Percentiles rank a stretch among this genome's conserved stretches.
phyloP scores from a whole-genome alignment of 176 grass and related monocot species.

The Zea luxurians region DNA sequence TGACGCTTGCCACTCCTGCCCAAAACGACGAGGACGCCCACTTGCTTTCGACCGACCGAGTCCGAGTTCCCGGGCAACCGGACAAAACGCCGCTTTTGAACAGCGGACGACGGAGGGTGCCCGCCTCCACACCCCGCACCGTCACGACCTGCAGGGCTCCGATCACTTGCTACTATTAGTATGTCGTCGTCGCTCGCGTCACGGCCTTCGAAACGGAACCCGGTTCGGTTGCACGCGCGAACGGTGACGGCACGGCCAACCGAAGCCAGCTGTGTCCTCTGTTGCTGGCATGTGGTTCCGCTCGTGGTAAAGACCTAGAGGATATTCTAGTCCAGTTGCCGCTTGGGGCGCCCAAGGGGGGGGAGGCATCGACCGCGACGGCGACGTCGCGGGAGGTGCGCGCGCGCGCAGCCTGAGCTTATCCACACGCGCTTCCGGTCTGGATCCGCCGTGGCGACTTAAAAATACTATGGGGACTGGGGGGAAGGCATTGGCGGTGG shows the following conservation, averaged over 20 bases:
- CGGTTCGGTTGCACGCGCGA: background rate
- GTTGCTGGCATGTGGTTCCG: background rate
- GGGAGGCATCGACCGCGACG: no score
- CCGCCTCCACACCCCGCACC: background rate
- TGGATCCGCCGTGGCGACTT: no score
- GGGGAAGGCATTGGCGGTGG: no score
- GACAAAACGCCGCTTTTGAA: conserved; percentile 1
- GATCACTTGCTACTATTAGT: no score
- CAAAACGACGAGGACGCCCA: background rate
- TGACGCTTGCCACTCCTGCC: background rate
- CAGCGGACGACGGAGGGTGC: no score
- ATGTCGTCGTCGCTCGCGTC: background rate
- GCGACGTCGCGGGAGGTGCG: no score
- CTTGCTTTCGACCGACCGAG: background rate
- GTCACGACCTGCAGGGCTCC: background rate
- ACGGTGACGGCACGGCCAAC: background rate
- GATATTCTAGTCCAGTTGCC: no score
- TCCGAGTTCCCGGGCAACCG: background rate
- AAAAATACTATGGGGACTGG: no score
- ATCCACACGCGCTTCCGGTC: no score
- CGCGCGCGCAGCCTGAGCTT: no score
- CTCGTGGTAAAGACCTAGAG: background rate
- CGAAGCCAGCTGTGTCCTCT: background rate
- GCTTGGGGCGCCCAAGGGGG: no score
- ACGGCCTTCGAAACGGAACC: background rate